Percentiles rank a stretch among this genome's conserved stretches.
phyloP scores from a whole-genome alignment of 441 rosid species.

The Metrosideros polymorpha region DNA sequence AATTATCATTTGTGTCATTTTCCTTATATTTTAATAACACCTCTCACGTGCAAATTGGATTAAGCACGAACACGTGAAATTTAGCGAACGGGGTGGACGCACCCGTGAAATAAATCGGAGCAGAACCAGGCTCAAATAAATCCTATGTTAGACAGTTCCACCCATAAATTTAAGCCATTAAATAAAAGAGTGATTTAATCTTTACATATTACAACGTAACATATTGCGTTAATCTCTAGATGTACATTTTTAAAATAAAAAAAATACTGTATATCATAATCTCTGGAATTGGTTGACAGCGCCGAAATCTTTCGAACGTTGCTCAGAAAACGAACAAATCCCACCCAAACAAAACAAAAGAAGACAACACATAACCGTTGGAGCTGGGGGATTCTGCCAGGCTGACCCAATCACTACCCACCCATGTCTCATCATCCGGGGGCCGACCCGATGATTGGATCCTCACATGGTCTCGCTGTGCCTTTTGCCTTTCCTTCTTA shows the following conservation, averaged over 20 bases:
- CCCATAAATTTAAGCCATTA: no score
- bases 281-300: no score
- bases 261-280: no score
- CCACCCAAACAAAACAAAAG: not conserved
- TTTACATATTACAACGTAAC: no score
- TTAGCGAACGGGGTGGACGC: rapidly evolving
- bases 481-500: not conserved
- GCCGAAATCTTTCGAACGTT: not conserved
- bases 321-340: not conserved
- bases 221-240: no score
- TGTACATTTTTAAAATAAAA: no score
- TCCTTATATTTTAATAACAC: rapidly evolving
- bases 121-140: no score
- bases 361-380: conserved; percentile 18
- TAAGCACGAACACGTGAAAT: rapidly evolving
- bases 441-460: conserved; percentile 11
- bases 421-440: not conserved
- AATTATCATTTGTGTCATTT: no score
- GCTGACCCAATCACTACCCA: conserved; percentile 13
- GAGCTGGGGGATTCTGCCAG: conserved; percentile 10
- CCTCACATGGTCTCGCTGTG: conserved; percentile 33
- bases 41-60: rapidly evolving
- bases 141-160: no score
- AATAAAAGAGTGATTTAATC: no score
- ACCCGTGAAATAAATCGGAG: rapidly evolving